Conservation (phyloP, 257 asterid genomes). For the Nicotiana benthamiana region DNA sequence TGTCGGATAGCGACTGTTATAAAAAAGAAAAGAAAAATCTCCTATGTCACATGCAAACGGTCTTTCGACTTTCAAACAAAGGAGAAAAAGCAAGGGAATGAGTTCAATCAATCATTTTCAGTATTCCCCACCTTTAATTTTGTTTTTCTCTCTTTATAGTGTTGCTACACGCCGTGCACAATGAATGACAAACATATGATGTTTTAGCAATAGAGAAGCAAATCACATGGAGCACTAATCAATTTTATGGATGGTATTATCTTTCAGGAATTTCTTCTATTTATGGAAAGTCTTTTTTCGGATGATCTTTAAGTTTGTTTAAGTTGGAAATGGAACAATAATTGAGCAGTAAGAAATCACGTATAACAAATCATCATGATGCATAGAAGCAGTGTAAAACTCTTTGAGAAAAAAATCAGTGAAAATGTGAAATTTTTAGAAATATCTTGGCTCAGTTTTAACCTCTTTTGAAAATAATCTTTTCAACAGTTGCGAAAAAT, state of each 20-base stretch:
- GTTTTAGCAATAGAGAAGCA: background rate
- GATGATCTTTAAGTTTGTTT: background rate
- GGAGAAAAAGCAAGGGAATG: background rate
- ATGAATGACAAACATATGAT: background rate
- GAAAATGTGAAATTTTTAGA: too few species aligned
- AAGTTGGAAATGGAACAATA: background rate
- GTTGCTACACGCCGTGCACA: background rate
- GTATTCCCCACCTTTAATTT: background rate
- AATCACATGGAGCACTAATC: conserved; percentile 7
- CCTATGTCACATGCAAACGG: background rate
- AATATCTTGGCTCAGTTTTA: too few species aligned
- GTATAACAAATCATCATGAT: too few species aligned
- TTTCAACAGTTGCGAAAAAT: too few species aligned
- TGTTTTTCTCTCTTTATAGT: background rate
- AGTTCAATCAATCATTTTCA: background rate
- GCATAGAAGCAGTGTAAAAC: too few species aligned
- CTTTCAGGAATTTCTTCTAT: background rate
- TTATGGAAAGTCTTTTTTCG: background rate
- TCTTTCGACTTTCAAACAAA: background rate
- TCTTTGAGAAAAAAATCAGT: too few species aligned
- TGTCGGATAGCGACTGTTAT: background rate
- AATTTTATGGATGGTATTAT: background rate
- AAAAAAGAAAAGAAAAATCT: background rate
- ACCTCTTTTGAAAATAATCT: too few species aligned
- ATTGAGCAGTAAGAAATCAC: too few species aligned